Evolutionary conservation across 2,329 filamentous ascomycete genomes (phyloP).

Genomic region (Trichoderma sp.): DNA sequence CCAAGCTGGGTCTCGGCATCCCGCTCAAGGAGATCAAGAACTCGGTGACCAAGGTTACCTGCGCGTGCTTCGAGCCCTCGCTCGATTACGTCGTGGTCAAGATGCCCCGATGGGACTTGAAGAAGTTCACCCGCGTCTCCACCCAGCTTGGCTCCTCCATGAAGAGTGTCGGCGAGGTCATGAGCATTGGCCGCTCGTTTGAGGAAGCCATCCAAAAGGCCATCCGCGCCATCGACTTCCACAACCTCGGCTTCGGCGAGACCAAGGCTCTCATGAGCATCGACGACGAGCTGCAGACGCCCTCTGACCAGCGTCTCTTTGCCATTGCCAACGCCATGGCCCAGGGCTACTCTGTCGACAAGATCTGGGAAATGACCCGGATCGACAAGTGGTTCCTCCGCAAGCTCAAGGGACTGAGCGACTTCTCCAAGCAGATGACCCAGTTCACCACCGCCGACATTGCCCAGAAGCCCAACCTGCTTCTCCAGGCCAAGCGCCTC

Average conservation of each 20-base stretch:
- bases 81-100: conserved; percentile 98
- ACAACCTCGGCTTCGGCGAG: conserved; percentile 93
- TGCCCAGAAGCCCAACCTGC: conserved; percentile 62
- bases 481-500: conserved; percentile 86
- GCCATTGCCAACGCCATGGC: conserved; percentile 98
- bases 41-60: conserved; percentile 92
- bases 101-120: conserved; percentile 97
- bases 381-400: conserved; percentile 99
- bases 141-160: conserved; percentile 96
- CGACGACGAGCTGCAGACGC: conserved; percentile 93
- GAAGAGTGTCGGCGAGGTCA: conserved; percentile 99
- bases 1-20: conserved; percentile 92
- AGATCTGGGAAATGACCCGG: conserved; percentile 97
- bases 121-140: conserved; percentile 97
- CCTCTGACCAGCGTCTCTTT: conserved; percentile 95
- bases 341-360: conserved; percentile 87
- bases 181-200: conserved; percentile 95
- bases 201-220: conserved; percentile 99
- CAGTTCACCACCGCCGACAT: conserved; percentile 66
- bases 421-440: conserved; percentile 82
- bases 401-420: conserved; percentile 85
- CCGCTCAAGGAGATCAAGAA: conserved; percentile 96
- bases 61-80: conserved; percentile 97
- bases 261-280: conserved; percentile 93
- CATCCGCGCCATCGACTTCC: conserved; percentile 90